phyloP scores from a whole-genome alignment of 2,329 filamentous ascomycete species.

The Penicillium nordicum region DNA sequence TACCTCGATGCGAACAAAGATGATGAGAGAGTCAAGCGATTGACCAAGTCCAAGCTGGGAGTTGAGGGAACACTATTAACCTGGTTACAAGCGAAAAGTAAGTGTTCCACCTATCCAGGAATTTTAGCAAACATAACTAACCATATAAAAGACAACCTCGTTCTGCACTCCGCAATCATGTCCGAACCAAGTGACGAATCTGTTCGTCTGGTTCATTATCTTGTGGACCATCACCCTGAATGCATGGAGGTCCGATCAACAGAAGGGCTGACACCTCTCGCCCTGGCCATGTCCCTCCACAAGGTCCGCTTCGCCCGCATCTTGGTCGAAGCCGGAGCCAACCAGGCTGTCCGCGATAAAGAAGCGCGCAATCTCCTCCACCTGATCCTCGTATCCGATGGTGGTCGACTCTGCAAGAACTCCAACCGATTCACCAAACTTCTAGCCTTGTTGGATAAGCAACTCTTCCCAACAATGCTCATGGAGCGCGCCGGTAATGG shows the following conservation, averaged over 20 bases:
- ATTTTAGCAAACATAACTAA: background rate
- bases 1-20: slow-evolving; percentile 62
- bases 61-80: slow-evolving; percentile 61
- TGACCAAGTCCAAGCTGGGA: slow-evolving; percentile 54
- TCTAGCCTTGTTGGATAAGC: slow-evolving; percentile 57
- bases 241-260: slow-evolving; percentile 58
- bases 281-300: slow-evolving; percentile 58
- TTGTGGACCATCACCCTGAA: slow-evolving; percentile 60
- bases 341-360: slow-evolving; percentile 63
- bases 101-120: slow-evolving; percentile 29
- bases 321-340: slow-evolving; percentile 65
- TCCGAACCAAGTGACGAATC: slow-evolving; percentile 43
- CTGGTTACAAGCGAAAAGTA: slow-evolving; percentile 47
- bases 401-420: slow-evolving; percentile 21
- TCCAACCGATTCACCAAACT: slow-evolving; percentile 54
- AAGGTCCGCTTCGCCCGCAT: slow-evolving; percentile 45
- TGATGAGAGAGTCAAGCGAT: slow-evolving; percentile 55
- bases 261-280: slow-evolving; percentile 58
- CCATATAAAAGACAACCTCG: slow-evolving; percentile 41
- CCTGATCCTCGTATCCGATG: slow-evolving; percentile 40
- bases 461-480: slow-evolving; percentile 43
- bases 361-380: slow-evolving; percentile 68
- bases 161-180: slow-evolving; percentile 64
- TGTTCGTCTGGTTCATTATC: slow-evolving; percentile 59
- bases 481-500: slow-evolving; percentile 29